Base-by-base conservation (phyloP, 495 filamentous ascomycete genomes). In the Penicillium turbatum region DNA sequence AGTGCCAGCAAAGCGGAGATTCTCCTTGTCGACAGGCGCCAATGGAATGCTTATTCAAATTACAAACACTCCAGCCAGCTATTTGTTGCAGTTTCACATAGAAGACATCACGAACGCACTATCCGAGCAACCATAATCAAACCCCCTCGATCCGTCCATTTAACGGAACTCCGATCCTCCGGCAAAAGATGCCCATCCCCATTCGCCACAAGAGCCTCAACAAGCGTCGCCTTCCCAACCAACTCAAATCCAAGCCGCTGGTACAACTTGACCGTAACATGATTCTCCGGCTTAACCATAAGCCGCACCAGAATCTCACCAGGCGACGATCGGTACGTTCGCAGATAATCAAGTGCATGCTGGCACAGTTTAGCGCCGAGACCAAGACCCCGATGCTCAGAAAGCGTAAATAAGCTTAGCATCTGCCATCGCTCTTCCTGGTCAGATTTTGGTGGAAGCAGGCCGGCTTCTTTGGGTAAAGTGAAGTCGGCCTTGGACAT, bases 341-440 rank as follows among this genome's bases (percentile, higher is more conserved):
- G 37, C 21, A 69, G 57, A 53, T 62, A 66, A n/a, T 60, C 55
- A 10, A 71, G 21, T 3, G 66, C 61, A n/a, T 55, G 54, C 29
- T 62, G 51, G n/a, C 70, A 70, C 7, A 74, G 50, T 34, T 57
- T 64, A n/a, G 58, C 62, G 0, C 64, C 71, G 19, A 74, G 55
- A 7, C 71, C 69, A 19, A 54, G 43, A 11, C 69, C 66, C 0
- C 68, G 68, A 47, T 72, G 62, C 2, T 56, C 54, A 3, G 69
- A 63, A 19, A 60, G 57, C 0, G 59, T 69, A 41, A 66, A 74
- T 15, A 74, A 35, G 26, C 67, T 67, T 1, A 70, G 62, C 66
- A 72, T 70, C 15, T 74, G 69, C 68, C 71, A 74, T 36, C 52
- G 54, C 26, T 62, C 64, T 43, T 69, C 56, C 2, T 58, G 49